Evolutionary conservation across 139 green algal species (phyloP), one percentile per base, ranked within the genome.

Genomic region (Auxenochlorella pyrenoidosa): DNA sequence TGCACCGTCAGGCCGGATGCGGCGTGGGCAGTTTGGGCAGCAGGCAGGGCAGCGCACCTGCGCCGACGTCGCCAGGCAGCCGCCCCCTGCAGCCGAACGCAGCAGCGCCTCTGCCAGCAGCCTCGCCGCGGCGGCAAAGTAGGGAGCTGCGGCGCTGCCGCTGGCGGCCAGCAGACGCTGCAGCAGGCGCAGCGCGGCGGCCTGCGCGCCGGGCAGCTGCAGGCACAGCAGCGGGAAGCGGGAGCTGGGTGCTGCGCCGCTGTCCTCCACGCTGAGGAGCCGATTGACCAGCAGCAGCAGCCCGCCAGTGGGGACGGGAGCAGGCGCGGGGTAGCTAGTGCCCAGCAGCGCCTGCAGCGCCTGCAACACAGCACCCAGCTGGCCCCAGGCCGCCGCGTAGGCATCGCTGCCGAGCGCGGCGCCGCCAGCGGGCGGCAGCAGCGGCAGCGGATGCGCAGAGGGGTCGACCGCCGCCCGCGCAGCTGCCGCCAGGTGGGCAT

Each of bases 241-340:
- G 60, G 51, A 34, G 84, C 82, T 19, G 86, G 89, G 43, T 75
- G 85, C 70, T 71, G 92, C 34, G 65, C 40, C 34, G 41, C 32
- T 32, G 68, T 90, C 78, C 47, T 95, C 93, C 68, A 91, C 65
- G 59, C 68, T 81, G 22, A 93, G 58, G 60, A 95, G 65, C 16
- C 93, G 82, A 38, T 84, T 85, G 26, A 65, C 72, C 70, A 93
- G 85, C 84, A 89, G 79, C 43, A 93, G 71, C 68, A 95, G 19
- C 36, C 68, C 82, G 65, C 75, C 59, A 6, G 70, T 34, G 13
- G 93, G 92, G 59, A 93, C 32, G 0, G 93, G 90, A 65, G 92
- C 90, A 0, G 93, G 47, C 0, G 54, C 32, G 21, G 87, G 79
- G 60, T 86, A 90, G 21, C 84, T 68, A 38, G 47, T 63, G 0